Evolutionary conservation across 768 basidiomycete genomes (phyloP).

Genomic region (Artomyces pyxidatus): DNA sequence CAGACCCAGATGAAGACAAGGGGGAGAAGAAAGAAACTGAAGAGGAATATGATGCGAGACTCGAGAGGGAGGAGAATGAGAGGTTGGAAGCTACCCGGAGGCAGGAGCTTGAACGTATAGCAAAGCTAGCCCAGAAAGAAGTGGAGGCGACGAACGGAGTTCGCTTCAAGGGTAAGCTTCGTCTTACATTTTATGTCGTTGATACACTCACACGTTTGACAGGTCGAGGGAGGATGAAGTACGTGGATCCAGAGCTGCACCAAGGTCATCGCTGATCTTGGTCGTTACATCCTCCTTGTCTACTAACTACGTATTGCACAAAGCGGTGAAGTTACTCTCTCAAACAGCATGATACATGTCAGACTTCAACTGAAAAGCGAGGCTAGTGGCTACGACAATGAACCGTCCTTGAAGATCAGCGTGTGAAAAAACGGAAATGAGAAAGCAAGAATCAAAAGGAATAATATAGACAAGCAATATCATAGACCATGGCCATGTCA

Average conservation of each 20-base stretch:
- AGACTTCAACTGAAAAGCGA: constrained; percentile 2
- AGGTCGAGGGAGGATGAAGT: constrained; percentile 66
- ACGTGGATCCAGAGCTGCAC: constrained; percentile 47
- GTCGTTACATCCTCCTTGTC: neutral
- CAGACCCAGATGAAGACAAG: neutral
- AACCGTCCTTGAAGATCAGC: constrained; percentile 9
- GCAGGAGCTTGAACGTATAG: constrained; percentile 42
- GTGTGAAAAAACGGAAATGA: constrained; percentile 14
- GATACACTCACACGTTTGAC: neutral
- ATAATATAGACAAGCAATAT: constrained; percentile 10
- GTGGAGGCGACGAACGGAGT: constrained; percentile 34
- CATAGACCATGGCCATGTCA: constrained; percentile 11
- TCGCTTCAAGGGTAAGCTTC: constrained; percentile 51
- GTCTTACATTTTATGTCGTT: neutral
- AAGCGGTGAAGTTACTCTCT: constrained; percentile 11
- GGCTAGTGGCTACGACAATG: constrained; percentile 3
- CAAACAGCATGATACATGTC: constrained; percentile 9
- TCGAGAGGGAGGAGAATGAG: constrained; percentile 62
- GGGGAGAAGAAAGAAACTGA: constrained; percentile 41
- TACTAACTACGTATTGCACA: neutral
- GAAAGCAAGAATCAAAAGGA: constrained; percentile 10
- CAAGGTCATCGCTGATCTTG: constrained; percentile 15
- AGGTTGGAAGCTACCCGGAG: constrained; percentile 39
- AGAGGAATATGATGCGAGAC: constrained; percentile 62
- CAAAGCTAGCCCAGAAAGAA: constrained; percentile 28